phyloP scores from a whole-genome alignment of 805 yeast genomes.

The Tetrapisispora taiwanensis region DNA sequence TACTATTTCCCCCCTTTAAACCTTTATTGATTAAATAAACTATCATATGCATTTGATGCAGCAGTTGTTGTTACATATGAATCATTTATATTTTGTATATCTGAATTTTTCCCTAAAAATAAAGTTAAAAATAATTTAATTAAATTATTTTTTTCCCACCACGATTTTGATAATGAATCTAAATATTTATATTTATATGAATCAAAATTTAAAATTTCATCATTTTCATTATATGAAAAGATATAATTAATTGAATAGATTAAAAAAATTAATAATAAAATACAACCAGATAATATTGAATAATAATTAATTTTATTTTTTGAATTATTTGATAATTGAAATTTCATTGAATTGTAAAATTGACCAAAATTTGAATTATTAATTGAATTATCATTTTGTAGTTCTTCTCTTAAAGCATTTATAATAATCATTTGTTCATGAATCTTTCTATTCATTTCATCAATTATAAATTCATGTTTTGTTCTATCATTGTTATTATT shows the following conservation, averaged over 20 bases:
- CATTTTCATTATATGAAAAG: neutral
- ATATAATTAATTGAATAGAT: neutral
- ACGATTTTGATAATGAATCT: slow-evolving; percentile 4
- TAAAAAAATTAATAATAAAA: neutral
- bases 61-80: slow-evolving; percentile 2
- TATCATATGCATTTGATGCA: slow-evolving; percentile 14
- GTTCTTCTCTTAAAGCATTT: slow-evolving; percentile 12
- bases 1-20: too few species aligned
- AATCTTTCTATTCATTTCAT: slow-evolving; percentile 22
- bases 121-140: slow-evolving; percentile 14
- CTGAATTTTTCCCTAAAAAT: slow-evolving; percentile 13
- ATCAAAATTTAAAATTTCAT: neutral
- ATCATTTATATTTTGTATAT: neutral
- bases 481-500: neutral
- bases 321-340: neutral
- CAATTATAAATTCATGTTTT: slow-evolving; percentile 21
- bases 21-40: slow-evolving; percentile 14
- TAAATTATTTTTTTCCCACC: slow-evolving; percentile 19
- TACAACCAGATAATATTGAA: neutral
- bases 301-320: neutral
- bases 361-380: neutral
- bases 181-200: neutral
- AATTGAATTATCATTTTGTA: neutral
- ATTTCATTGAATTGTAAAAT: neutral
- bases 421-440: slow-evolving; percentile 22